Evolutionary conservation across 2,329 filamentous ascomycete species (phyloP), one percentile per base, ranked within the genome.

Genomic region (Fusarium aywerte): DNA sequence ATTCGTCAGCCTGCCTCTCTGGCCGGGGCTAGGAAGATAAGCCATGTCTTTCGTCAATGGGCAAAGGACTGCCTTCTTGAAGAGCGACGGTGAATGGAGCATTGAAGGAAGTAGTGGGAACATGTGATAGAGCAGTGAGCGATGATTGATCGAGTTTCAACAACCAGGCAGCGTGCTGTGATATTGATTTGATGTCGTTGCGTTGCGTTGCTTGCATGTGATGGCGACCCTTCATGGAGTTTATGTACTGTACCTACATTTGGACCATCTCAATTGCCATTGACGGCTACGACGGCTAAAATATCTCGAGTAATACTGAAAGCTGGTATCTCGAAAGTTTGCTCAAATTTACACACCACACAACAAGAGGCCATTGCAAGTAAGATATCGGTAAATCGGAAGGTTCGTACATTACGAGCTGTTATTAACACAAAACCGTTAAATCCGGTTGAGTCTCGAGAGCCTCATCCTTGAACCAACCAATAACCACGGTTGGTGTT

Each of bases 161-260:
- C n/a, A 27, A 31, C 33, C 21, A 36, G 36, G 44, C 36, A 36
- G 54, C 47, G 60, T 55, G 29, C 39, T 56, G 42, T 44, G 42
- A 31, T n/a, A 42, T 25, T 44, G 35, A 12, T 16, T 15, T 43
- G 43, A 32, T 23, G 18, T 40, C 20, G 40, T 53, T 62, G 38
- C 43, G 32, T 23, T 38, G 21, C n/a, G n/a, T n/a, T n/a, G n/a
- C 32, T 25, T 60, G 44, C 68, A 71, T 67, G 68, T 67, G 62
- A 69, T 54, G 50, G 56, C 38, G 27, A 62, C 45, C 20, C 16
- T 21, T 44, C 16, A 25, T 10, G 23, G 25, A 45, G 40, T 18
- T 42, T 39, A 38, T 33, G 13, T 13, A 5, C 42, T 33, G 13
- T 13, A 5, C 31, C 25, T n/a, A 21, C 31, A n/a, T 39, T 20